Evolutionary conservation across 2,329 filamentous ascomycete genomes (phyloP), one percentile per base, ranked within the genome.

Genomic region (Dactylellina cionopaga): DNA sequence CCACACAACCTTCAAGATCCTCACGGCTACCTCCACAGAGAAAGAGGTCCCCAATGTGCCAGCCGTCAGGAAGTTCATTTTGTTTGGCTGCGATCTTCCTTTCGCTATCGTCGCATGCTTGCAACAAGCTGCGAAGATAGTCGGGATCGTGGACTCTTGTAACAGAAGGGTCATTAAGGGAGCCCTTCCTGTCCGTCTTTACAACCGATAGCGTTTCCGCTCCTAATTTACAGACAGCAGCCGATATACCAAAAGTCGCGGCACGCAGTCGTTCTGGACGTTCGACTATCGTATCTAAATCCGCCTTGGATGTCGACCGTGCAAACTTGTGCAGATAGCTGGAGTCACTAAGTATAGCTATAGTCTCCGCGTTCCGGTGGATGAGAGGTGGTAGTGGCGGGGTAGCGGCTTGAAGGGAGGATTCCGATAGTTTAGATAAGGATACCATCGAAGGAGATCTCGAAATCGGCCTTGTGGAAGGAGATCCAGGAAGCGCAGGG

Each of bases 241-340:
- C 86, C 0, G 92, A 90, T 4, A 97, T 84, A 1, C 95, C 95
- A 52, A 97, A 79, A 0, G 94, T 87, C 71, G 88, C 88, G 3
- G 95, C 95, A 76, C 91, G 90, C 75, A 99, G 88, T 69, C 95
- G 86, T 82, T 99, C 95, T 0, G 95, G 95, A 9, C 95, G 86
- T 81, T 99, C 95, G 51, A 99, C 93, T 75, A 99, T 96, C 64
- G 89, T 90, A 77, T 84, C 87, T 0, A 98, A 84, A 13, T 86
- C 83, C 85, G 90, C 90, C 19, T 88, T 89, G 0, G 92, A 90
- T 76, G 90, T 89, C 2, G 92, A 92, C 44, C 95, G 86, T 9
- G 93, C 92, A 80, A 89, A 99, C 19, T 92, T 89, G 81, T 99
- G 95, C 22, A 94, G 93, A 79, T 98, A 99, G 81, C 94, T 96